A percentile compares a stretch with the other conserved stretches of the same genome.
phyloP scores from a whole-genome alignment of 352 stramenopile species.

The Globisporangium paroecandrum region DNA sequence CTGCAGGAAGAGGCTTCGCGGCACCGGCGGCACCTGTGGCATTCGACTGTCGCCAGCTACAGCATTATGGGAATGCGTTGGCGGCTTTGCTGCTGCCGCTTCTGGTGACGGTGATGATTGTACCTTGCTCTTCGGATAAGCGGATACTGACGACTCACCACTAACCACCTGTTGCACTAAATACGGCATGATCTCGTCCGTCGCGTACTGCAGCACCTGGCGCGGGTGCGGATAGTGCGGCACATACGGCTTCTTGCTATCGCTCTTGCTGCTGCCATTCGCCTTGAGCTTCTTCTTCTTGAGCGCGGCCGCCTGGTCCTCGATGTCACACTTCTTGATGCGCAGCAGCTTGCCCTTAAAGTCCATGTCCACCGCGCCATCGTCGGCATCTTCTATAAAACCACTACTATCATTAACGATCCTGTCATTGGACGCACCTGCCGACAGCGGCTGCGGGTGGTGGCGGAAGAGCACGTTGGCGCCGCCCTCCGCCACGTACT shows the following conservation, averaged over 20 bases:
- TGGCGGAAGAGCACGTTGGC: conserved; percentile 86
- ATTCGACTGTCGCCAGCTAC: neutral
- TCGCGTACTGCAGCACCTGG: conserved; percentile 73
- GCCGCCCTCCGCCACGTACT: conserved; percentile 83
- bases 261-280: neutral
- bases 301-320: conserved; percentile 16
- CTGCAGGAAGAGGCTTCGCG: conserved; percentile 45
- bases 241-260: conserved; percentile 32
- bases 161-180: conserved; percentile 39
- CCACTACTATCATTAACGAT: neutral
- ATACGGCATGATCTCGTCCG: conserved; percentile 69
- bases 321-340: conserved; percentile 80
- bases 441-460: conserved; percentile 21
- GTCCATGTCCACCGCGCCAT: conserved; percentile 15
- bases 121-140: conserved; percentile 2
- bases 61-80: neutral
- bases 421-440: neutral
- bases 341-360: conserved; percentile 79
- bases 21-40: neutral
- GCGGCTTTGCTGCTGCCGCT: neutral
- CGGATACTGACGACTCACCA: neutral
- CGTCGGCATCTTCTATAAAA: neutral
- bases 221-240: conserved; percentile 66
- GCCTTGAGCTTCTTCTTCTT: conserved; percentile 23
- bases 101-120: neutral